Base-by-base conservation (phyloP, 1,284 basidiomycete species). In the Moesziomyces aphidis region DNA sequence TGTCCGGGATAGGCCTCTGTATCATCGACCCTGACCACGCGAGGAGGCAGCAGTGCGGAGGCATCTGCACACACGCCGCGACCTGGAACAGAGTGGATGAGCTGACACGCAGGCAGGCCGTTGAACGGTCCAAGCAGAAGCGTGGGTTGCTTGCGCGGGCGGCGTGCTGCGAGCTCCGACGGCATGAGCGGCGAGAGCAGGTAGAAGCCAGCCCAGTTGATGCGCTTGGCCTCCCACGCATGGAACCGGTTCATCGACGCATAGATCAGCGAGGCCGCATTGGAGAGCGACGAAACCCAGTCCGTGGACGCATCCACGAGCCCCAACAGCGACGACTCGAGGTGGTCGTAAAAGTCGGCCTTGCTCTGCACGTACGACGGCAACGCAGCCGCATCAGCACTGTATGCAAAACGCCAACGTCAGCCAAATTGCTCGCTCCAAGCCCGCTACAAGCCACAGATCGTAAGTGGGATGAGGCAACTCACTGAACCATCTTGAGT, bases 361-460 rank as follows among this genome's bases (percentile, higher is more conserved):
- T 84, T 85, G 50, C 73, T 62, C 11, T 55, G 39, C 45, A 84
- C 60, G 50, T 72, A 56, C 34, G 63, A 44, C 90, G 94, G 93
- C 90, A 93, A 73, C 89, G 92, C 70, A 91, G 95, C 78, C 91
- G 93, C 80, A 49, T 84, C 83, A 26, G 83, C 83, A 69, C 73
- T 78, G 31, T 60, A 31, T 31, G 9, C 10, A 10, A 34, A 11
- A 34, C 10, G 31, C 26, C 26, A 34, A 34, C 31, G 31, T 34
- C 31, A 34, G 31, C 5, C 23, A 21, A 50, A 28, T n/a, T 7
- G 19, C 43, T 28, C 15, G n/a, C 23, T 24, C 23, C 23, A 24
- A n/a, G n/a, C n/a, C n/a, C n/a, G n/a, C n/a, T n/a, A n/a, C n/a
- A n/a, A n/a, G n/a, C n/a, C n/a, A n/a, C n/a, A n/a, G n/a, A n/a